Base-by-base conservation (phyloP, 2,329 filamentous ascomycete genomes). In the Calycina herbarum region DNA sequence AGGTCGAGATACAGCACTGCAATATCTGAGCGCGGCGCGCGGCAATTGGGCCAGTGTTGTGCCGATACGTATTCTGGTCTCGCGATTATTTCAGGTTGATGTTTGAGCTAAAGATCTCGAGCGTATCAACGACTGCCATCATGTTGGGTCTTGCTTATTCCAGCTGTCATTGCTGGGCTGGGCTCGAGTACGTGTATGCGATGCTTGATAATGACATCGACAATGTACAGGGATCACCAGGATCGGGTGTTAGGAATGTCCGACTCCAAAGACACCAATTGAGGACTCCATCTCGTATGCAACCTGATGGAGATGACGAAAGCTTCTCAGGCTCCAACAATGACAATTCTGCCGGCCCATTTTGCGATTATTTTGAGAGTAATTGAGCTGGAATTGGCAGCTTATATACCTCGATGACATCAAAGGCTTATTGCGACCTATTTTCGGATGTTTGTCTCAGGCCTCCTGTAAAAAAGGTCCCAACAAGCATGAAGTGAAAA, bases 141-240 rank as follows among this genome's bases (percentile, higher is more conserved):
- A 1, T n/a, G 20, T 3, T 51, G n/a, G 45, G 7, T 51, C 45
- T 51, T 51, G 20, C 45, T 11, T 24, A 51, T 24, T 51, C 42
- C 17, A 45, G 31, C 31, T 33, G 31, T 33, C 5, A 45, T 45
- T n/a, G 17, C 42, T n/a, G 5, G 7, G 20, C 27, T 4, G 27
- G 2, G 4, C 27, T 4, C 4, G 4, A 5, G n/a, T 45, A 45
- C 42, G 42, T 45, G 42, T 45, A 20, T 45, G 15, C 42, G 17
- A 3, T 51, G 45, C 45, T 51, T 51, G 45, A 51, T 51, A 51
- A 51, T 51, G 45, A 51, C 45, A 51, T 51, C 45, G 45, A 27
- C 45, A 51, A 51, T 51, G 45, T 51, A 51, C 45, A 51, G 45
- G 45, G 45, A 51, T 51, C 3, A 24, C 8, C 3, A 5, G 13